phyloP scores from a whole-genome alignment of 75 land plant genomes.

The Picea sitchensis region DNA sequence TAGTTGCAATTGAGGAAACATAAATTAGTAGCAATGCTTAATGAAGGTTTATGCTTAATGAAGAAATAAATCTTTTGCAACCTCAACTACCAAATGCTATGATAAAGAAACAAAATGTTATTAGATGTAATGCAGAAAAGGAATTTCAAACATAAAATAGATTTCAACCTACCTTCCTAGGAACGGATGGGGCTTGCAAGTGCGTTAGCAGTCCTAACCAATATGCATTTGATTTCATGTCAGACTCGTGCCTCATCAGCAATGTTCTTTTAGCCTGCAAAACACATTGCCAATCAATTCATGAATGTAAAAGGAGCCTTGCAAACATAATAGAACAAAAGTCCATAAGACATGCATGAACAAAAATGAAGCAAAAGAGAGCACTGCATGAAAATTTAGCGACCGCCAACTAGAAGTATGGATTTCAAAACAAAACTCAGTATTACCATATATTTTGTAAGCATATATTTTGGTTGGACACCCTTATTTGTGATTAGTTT shows the following conservation, averaged over 20 bases:
- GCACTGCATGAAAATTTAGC: background rate
- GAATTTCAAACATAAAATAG: background rate
- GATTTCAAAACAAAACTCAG: too few species aligned
- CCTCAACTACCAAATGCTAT: too few species aligned
- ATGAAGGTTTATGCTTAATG: background rate
- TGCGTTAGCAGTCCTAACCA: constrained; percentile 97
- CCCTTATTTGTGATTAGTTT: too few species aligned
- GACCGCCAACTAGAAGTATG: too few species aligned
- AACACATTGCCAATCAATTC: background rate
- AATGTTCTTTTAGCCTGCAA: constrained; percentile 90
- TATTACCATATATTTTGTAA: too few species aligned
- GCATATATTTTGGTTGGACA: too few species aligned
- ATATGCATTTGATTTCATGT: constrained; percentile 91
- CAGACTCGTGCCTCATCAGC: constrained; percentile 97
- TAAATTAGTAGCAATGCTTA: background rate
- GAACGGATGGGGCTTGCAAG: constrained; percentile 85
- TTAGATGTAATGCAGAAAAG: background rate
- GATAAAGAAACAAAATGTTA: background rate
- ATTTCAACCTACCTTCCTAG: constrained; percentile 65
- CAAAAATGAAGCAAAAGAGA: background rate
- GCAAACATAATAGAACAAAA: background rate
- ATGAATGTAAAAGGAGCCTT: background rate
- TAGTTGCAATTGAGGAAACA: background rate
- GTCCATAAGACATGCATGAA: background rate
- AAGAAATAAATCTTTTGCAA: background rate